Base-by-base conservation (phyloP, 225 moss, liverwort and hornwort genomes). In the Straminergon stramineum region DNA sequence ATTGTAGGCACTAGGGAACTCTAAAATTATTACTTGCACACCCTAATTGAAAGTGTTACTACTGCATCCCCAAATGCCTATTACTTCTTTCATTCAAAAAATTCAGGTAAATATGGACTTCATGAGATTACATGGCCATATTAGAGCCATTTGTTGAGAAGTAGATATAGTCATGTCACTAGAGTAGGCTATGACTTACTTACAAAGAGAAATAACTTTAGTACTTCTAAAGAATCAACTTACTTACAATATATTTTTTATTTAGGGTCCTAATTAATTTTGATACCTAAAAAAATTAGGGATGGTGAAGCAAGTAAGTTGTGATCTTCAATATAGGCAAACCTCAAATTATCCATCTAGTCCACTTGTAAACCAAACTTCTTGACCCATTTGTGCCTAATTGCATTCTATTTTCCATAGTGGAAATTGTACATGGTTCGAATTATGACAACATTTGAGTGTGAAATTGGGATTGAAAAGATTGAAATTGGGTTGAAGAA, bases 331-430 rank as follows among this genome's bases (percentile, higher is more conserved):
- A 43, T 1, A 2, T 27, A 26, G 9, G 27, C 1, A 73, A 2
- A 27, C 0, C 41, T 1, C 0, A 35, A 35, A 35, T 35, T 19
- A 17, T 11, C 11, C n/a, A n/a, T 19, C 9, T 8, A 21, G 3
- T 26, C 71, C 1, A 71, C 15, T 71, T 41, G 41, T 5, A 71
- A 71, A 41, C 3, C 26, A 9, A 26, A 71, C 5, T 16, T 27
- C 17, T 73, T 73, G 10, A 27, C 3, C 43, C 15, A 71, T 43
- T 41, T 43, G 28, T 0, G 0, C 0, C 16, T 6, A 43, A 73
- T 27, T 43, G 27, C 73, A 73, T 73, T 74, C 6, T 17, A 10
- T n/a, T n/a, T n/a, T n/a, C n/a, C n/a, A n/a, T n/a, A 6, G 28
- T 73, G 1, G 28, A 43, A 71, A 17, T 43, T 73, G 24, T 43